Evolutionary conservation across 2,329 filamentous ascomycete genomes (phyloP).

Genomic region (Aureobasidium namibiae): DNA sequence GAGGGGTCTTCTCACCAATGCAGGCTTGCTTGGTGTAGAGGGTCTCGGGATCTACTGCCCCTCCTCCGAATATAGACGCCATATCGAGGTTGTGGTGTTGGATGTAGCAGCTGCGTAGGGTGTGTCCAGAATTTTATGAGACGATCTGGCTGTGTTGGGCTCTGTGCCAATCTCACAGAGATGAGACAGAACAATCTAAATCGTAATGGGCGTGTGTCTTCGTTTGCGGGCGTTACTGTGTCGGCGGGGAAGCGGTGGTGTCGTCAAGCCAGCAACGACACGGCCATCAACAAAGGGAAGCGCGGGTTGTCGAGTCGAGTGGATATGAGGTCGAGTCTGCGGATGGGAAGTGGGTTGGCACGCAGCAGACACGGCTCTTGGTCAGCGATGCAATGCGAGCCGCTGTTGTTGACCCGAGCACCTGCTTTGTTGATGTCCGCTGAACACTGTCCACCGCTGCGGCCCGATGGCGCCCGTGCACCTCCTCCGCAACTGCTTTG

Average conservation of each 20-base stretch:
- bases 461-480: slow-evolving; percentile 2
- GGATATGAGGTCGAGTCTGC: neutral
- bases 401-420: neutral
- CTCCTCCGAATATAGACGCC: slow-evolving; percentile 13
- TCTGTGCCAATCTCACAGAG: neutral
- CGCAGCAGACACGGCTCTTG: neutral
- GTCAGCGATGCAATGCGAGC: neutral
- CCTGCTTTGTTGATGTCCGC: slow-evolving; percentile 7
- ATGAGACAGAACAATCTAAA: neutral
- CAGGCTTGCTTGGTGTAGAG: slow-evolving; percentile 73
- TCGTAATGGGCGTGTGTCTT: neutral
- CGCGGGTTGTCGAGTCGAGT: neutral
- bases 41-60: slow-evolving; percentile 63
- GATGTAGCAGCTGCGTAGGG: neutral
- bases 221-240: slow-evolving; percentile 1
- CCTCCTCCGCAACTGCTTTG: neutral
- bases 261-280: slow-evolving; percentile 10
- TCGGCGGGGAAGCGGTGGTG: neutral
- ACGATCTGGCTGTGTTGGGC: neutral
- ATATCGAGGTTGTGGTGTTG: neutral
- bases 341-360: neutral
- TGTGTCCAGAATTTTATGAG: neutral
- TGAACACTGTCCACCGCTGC: too few relatives aligned
- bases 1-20: slow-evolving; percentile 26
- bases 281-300: neutral